These are phyloP conservation scores for Epichloe typhina DNA, from an alignment of 2,329 filamentous ascomycete species.

Conservation along the genomic window DNA sequence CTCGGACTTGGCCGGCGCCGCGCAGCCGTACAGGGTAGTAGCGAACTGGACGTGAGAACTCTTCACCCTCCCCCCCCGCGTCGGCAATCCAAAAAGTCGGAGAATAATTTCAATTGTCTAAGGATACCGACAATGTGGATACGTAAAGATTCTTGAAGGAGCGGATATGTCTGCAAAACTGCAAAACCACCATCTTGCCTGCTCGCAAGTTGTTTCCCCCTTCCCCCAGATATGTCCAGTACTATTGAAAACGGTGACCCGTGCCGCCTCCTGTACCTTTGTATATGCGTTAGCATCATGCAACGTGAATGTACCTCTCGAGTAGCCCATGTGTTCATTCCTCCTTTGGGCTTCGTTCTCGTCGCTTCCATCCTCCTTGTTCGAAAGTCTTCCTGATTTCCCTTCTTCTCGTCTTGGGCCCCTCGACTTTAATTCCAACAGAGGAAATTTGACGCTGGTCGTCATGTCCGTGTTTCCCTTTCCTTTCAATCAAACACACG, in stretches of 20 bases:
- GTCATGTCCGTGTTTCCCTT: neutral
- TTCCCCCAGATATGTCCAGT: neutral
- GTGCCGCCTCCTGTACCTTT: neutral
- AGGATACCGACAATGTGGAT: neutral
- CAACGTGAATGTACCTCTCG: neutral
- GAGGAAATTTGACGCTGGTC: neutral
- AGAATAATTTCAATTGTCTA: neutral
- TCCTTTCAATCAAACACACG: neutral
- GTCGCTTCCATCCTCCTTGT: neutral
- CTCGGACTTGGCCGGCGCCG: neutral
- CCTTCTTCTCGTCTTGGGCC: neutral
- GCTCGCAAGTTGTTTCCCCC: neutral
- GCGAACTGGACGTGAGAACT: too few species aligned
- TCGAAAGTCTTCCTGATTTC: neutral
- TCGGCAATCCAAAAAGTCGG: neutral
- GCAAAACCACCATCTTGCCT: neutral
- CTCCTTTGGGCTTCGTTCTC: neutral
- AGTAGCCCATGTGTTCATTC: neutral
- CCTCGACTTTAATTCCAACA: neutral
- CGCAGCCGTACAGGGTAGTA: too few species aligned
- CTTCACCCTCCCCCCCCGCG: too few species aligned
- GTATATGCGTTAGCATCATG: conserved; percentile 3
- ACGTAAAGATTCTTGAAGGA: neutral
- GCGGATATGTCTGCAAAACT: neutral
- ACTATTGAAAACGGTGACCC: neutral